phyloP scores from a whole-genome alignment of 1,284 basidiomycete species.

The Flammula alnicola region DNA sequence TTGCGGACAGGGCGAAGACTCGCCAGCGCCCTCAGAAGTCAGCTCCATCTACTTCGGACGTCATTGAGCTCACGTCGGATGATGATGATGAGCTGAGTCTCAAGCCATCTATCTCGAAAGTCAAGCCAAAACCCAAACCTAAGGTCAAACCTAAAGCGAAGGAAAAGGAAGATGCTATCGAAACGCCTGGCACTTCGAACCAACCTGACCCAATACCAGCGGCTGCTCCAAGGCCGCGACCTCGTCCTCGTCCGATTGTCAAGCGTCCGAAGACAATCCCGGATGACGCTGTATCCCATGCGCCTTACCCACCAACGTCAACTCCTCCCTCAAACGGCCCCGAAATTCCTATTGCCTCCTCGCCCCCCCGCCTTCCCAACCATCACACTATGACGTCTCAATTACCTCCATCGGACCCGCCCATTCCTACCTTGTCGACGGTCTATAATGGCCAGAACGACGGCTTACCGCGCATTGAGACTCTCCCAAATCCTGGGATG shows the following conservation, averaged over 20 bases:
- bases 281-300: constrained; percentile 4
- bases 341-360: constrained; percentile 24
- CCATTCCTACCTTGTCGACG: constrained; percentile 30
- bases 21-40: constrained; percentile 34
- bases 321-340: constrained; percentile 12
- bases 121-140: constrained; percentile 20
- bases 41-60: constrained; percentile 15
- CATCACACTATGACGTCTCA: constrained; percentile 28
- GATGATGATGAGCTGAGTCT: constrained; percentile 32
- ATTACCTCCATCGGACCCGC: constrained; percentile 41
- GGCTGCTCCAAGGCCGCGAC: constrained; percentile 22
- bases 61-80: constrained; percentile 32
- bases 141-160: constrained; percentile 24
- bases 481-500: too few relatives aligned
- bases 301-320: constrained; percentile 10
- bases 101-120: constrained; percentile 19
- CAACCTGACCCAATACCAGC: constrained; percentile 1
- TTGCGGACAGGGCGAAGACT: constrained; percentile 45
- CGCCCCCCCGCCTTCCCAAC: constrained; percentile 15
- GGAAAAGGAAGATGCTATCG: background rate
- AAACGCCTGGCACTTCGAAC: background rate
- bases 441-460: constrained; percentile 16
- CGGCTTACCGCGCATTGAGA: constrained; percentile 39
- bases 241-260: constrained; percentile 26
- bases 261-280: constrained; percentile 5